Conservation (phyloP, 2,329 filamentous ascomycete species). For the Ophiocordyceps camponoti-leonardi region DNA sequence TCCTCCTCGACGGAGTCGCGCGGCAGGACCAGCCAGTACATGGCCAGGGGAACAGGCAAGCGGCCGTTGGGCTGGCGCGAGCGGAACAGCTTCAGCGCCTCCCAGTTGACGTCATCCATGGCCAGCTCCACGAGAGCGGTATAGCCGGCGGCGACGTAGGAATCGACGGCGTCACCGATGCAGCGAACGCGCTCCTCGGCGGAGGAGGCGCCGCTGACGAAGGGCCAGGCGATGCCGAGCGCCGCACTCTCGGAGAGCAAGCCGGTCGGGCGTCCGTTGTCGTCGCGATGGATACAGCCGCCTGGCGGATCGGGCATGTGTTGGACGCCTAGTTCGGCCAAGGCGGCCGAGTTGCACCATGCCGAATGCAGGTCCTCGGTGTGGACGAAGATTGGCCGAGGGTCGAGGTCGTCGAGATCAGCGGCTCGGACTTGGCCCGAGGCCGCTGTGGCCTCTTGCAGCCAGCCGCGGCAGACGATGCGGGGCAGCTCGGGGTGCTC, state of each 20-base stretch:
- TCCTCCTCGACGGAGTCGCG: conserved; percentile 20
- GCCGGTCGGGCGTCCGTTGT: conserved; percentile 27
- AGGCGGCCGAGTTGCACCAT: conserved; percentile 35
- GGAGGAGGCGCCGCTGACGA: conserved; percentile 27
- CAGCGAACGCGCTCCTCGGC: conserved; percentile 29
- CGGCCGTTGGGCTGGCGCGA: conserved; percentile 11
- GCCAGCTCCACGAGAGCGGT: conserved; percentile 38
- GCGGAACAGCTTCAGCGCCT: conserved; percentile 27
- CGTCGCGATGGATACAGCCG: conserved; percentile 33
- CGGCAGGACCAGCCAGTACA: conserved; percentile 40
- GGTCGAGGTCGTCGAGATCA: conserved; percentile 32
- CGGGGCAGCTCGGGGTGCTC: conserved; percentile 27
- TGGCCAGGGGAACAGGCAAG: conserved; percentile 26
- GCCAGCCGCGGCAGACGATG: conserved; percentile 38
- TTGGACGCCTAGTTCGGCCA: conserved; percentile 27
- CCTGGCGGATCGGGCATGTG: conserved; percentile 27
- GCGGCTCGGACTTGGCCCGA: conserved; percentile 6
- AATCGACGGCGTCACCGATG: conserved; percentile 28
- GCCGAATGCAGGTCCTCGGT: conserved; percentile 38
- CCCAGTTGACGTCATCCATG: conserved; percentile 41
- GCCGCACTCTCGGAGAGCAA: conserved; percentile 34
- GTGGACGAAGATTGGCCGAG: conserved; percentile 37
- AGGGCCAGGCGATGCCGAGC: conserved; percentile 36
- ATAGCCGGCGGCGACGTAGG: conserved; percentile 34
- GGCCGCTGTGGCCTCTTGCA: conserved; percentile 27